Base-by-base conservation (phyloP, 495 filamentous ascomycete species). In the Bombardia bombarda region DNA sequence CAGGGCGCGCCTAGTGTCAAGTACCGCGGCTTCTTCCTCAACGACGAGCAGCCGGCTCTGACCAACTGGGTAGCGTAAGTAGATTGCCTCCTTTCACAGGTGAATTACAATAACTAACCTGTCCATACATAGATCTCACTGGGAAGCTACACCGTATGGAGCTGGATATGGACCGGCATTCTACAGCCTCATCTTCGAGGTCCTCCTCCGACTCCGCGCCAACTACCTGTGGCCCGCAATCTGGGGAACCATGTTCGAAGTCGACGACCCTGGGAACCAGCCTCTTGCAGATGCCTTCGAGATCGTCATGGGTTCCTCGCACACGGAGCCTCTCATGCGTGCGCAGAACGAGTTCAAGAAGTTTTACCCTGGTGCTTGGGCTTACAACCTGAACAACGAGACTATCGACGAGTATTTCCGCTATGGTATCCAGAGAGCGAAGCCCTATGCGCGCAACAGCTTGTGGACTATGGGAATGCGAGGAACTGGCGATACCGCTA, bases 1-100 rank as follows among this genome's bases (percentile, higher is more conserved):
- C 80, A 86, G 41, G 72, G 69, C 3, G 62, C 75, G 13, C 83
- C 84, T 17, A 75, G 69, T 2, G 75, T 89, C 42, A 85, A 83
- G 54, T 89, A 85, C 59, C 73, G 84, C 5, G 84, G 83, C 8
- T 77, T 89, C 55, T 89, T 89, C 66, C 66, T 89, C 53, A 87
- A 89, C 56, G 84, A 87, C 44, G 83, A 89, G 50, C 78, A 81
- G 40, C 84, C 84, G 1, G 79, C 77, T 0, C 54, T 87, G 41
- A 82, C 83, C 0, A 79, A 78, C 43, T 89, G 80, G 80, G 73
- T 86, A 21, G 66, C 75, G 48, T 61, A 55, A 52, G 64, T 41
- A 17, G 17, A 4, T 4, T 3, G 6, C 12, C 0, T 2, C 21
- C 17, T 7, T 26, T 12, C 7, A 8, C 3, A 19, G 2, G 17